Base-by-base conservation (phyloP, 805 yeast genomes). In the Suhomyces sp. region DNA sequence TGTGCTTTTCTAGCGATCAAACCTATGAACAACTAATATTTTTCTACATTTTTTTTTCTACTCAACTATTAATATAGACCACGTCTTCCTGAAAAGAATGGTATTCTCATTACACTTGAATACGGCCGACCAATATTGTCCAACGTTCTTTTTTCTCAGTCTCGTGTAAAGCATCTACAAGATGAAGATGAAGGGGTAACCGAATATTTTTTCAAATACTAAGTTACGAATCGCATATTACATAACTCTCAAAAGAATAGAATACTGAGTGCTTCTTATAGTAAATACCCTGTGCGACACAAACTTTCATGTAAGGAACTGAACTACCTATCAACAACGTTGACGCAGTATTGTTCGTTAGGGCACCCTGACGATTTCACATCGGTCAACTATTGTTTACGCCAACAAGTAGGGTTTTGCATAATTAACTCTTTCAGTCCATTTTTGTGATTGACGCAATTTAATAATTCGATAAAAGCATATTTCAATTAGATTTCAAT, bases 261-360 rank as follows among this genome's bases (percentile, higher is more conserved):
- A 37, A 37, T n/a, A 22, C 41, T 22, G 20, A 37, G 41, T 12
- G 4, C 12, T 10, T 19, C 9, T 37, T 37, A 15, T 37, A 17
- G 41, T 17, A 19, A 37, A 17, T 37, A 13, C 21, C 19, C 15
- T n/a, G 41, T 37, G 41, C 41, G 41, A 37, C 41, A 12, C 49
- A 46, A 35, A 6, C 15, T 24, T 5, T 25, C 27, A 47, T 47
- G 50, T 41, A 47, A 47, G 50, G 50, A 40, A 47, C 50, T 47
- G 20, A 29, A 47, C 13, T 25, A 24, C 44, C 8, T 13, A 47
- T 15, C 24, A 31, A 37, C 3, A 20, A 21, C 27, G 17, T 41
- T 41, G 29, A 21, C 20, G 41, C 22, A 37, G 6, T 1, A 9
- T 19, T 37, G 41, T 37, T 37, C 41, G 41, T 37, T 19, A 10